Evolutionary conservation across 441 rosid genomes (phyloP).

Genomic region (Kokia cookei): DNA sequence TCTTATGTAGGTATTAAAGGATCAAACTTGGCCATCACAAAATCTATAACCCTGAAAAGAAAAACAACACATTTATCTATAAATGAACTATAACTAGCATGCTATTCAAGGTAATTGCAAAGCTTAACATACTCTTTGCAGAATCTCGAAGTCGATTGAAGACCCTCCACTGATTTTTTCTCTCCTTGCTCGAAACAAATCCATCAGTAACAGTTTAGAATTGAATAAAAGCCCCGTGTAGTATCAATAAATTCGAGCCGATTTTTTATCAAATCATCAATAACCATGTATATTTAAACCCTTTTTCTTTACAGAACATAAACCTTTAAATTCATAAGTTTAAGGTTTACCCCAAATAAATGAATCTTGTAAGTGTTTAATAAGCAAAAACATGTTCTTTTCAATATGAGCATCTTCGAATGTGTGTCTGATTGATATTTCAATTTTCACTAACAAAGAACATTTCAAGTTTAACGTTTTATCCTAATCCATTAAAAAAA

Average conservation of each 20-base stretch:
- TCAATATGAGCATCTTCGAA: background rate
- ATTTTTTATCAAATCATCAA: no score
- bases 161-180: constrained; percentile 33
- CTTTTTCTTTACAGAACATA: background rate
- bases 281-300: no score
- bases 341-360: background rate
- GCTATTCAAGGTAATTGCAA: background rate
- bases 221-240: background rate
- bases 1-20: constrained; percentile 74
- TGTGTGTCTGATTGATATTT: background rate
- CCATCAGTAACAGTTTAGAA: background rate
- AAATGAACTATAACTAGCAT: background rate
- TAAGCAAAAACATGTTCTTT: no score
- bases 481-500: background rate
- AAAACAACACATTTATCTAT: background rate
- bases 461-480: background rate
- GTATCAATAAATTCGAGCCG: no score
- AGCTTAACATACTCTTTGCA: constrained; percentile 48
- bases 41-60: constrained; percentile 41
- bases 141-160: constrained; percentile 39
- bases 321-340: background rate
- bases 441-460: background rate
- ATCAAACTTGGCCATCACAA: constrained; percentile 58
- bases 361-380: background rate
- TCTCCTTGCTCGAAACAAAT: constrained; percentile 35